These are phyloP conservation scores for Chlamydomonas applanata DNA, from an alignment of 139 green algal species.

Conservation along the genomic window DNA sequence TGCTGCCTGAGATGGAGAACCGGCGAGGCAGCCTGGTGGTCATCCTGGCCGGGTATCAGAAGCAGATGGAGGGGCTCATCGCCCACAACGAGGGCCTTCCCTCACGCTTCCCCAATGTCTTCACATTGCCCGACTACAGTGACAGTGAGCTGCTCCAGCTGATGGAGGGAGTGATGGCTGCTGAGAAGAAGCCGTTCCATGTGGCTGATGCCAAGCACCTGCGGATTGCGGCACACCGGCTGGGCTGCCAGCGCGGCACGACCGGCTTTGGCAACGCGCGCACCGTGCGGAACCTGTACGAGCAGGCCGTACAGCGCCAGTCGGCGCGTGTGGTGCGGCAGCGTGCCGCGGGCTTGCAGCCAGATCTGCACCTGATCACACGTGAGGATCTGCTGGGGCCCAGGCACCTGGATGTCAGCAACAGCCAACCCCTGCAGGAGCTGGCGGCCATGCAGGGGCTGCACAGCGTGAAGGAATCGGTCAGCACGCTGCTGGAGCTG, in stretches of 20 bases:
- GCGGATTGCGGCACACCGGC: slow-evolving; percentile 33
- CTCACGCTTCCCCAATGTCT: slow-evolving; percentile 37
- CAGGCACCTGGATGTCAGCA: slow-evolving; percentile 27
- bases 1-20: slow-evolving; percentile 54
- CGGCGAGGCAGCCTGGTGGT: slow-evolving; percentile 43
- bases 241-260: slow-evolving; percentile 36
- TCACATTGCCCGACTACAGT: slow-evolving; percentile 39
- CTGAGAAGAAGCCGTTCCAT: slow-evolving; percentile 15
- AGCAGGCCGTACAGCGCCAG: slow-evolving; percentile 36
- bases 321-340: slow-evolving; percentile 24
- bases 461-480: slow-evolving; percentile 36
- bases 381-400: slow-evolving; percentile 52
- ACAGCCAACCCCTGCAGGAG: slow-evolving; percentile 27
- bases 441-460: slow-evolving; percentile 37
- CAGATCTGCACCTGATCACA: slow-evolving; percentile 32
- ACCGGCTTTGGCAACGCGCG: slow-evolving; percentile 53
- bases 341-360: background rate
- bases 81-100: slow-evolving; percentile 51
- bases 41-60: slow-evolving; percentile 49
- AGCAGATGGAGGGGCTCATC: slow-evolving; percentile 54
- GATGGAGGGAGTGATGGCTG: slow-evolving; percentile 25
- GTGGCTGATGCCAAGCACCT: slow-evolving; percentile 35
- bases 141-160: slow-evolving; percentile 45
- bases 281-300: slow-evolving; percentile 43
- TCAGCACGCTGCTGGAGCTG: slow-evolving; percentile 32